phyloP scores from a whole-genome alignment of 768 basidiomycete genomes.

The Lentinus brumalis region DNA sequence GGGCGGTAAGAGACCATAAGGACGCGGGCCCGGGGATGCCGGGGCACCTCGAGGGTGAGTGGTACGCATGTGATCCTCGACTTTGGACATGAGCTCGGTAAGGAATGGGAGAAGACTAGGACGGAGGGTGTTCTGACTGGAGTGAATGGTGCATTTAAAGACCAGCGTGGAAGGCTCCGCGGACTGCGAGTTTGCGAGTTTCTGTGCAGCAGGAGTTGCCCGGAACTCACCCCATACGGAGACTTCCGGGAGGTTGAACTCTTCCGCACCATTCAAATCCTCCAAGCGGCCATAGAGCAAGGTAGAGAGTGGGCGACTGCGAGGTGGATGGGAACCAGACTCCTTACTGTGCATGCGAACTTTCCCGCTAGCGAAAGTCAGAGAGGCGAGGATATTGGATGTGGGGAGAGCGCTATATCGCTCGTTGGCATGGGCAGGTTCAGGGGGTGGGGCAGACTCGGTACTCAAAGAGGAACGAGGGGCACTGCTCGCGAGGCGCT shows the following conservation, averaged over 20 bases:
- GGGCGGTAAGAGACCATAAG: constrained; percentile 11
- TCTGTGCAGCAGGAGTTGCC: constrained; percentile 50
- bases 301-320: constrained; percentile 39
- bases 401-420: constrained; percentile 46
- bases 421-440: constrained; percentile 15
- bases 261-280: constrained; percentile 49
- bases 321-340: constrained; percentile 38
- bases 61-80: constrained; percentile 72
- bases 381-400: constrained; percentile 62
- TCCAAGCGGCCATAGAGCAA: constrained; percentile 50
- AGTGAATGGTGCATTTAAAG: constrained; percentile 88
- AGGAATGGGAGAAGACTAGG: constrained; percentile 87
- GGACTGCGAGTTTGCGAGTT: constrained; percentile 27
- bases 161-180: constrained; percentile 62
- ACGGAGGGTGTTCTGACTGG: constrained; percentile 81
- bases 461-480: constrained; percentile 45
- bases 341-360: constrained; percentile 67
- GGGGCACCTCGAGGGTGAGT: constrained; percentile 33
- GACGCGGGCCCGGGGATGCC: constrained; percentile 13
- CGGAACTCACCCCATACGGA: constrained; percentile 86
- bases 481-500: constrained; percentile 57
- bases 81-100: constrained; percentile 66
- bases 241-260: constrained; percentile 73
- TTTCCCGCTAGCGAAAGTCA: constrained; percentile 84
- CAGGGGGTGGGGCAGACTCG: constrained; percentile 3